Evolutionary conservation across 495 filamentous ascomycete species (phyloP).

Genomic region (Echria macrotheca): DNA sequence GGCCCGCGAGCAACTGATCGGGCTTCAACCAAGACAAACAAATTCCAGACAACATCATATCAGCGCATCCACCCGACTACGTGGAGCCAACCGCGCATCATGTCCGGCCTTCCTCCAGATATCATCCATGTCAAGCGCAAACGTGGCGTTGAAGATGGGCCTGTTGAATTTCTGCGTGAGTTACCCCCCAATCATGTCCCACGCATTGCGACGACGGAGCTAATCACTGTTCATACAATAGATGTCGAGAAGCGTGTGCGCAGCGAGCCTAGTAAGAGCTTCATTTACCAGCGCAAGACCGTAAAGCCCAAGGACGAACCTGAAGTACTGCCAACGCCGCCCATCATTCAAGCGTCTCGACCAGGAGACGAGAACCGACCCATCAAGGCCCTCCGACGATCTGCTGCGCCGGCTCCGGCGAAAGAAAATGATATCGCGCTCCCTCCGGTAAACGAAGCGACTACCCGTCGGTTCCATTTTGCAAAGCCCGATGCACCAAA

Average conservation of each 20-base stretch:
- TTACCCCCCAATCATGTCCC: background rate
- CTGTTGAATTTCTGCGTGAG: constrained; percentile 49
- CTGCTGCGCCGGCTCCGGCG: no score
- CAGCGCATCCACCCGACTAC: constrained; percentile 5
- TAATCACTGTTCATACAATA: constrained; percentile 10
- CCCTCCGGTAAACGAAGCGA: no score
- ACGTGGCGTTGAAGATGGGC: constrained; percentile 42
- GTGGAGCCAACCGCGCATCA: constrained; percentile 31
- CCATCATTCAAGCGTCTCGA: constrained; percentile 21
- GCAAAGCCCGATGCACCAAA: constrained; percentile 29
- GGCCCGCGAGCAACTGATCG: background rate
- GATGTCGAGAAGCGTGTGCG: constrained; percentile 36
- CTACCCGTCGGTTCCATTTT: constrained; percentile 44
- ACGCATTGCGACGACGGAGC: no score
- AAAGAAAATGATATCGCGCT: no score
- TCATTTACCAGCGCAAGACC: constrained; percentile 40
- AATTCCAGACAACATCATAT: background rate
- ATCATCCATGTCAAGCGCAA: constrained; percentile 53
- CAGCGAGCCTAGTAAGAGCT: constrained; percentile 25
- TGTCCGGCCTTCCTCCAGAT: constrained; percentile 37
- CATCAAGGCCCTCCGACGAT: constrained; percentile 12
- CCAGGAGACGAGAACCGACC: constrained; percentile 24
- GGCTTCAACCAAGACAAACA: no score
- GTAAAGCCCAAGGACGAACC: constrained; percentile 6
- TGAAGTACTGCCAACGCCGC: no score